Percentiles rank a stretch among this genome's conserved stretches.
Conservation (phyloP, 225 moss, liverwort and hornwort genomes). For the Thuidium tamariscinum region DNA sequence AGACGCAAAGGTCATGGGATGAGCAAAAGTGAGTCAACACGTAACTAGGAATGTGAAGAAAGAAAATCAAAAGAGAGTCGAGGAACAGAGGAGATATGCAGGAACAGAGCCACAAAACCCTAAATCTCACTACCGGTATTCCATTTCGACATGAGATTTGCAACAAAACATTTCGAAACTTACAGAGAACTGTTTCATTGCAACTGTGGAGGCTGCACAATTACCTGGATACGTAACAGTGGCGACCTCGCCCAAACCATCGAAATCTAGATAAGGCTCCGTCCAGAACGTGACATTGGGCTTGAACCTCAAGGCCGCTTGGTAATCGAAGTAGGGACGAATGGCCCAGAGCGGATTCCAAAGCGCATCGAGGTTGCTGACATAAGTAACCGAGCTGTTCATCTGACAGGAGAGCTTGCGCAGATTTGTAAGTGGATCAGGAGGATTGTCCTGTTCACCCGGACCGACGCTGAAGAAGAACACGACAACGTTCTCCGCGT, state of each 20-base stretch:
- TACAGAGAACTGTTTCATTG: neutral
- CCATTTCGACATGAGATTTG: neutral
- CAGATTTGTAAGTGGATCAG: constrained; percentile 16
- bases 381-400: constrained; percentile 24
- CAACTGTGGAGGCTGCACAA: neutral
- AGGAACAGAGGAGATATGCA: neutral
- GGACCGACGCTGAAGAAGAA: constrained; percentile 34
- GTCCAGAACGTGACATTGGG: constrained; percentile 30
- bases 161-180: neutral
- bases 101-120: neutral
- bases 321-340: constrained; percentile 36
- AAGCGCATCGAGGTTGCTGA: constrained; percentile 10
- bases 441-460: constrained; percentile 6
- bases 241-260: constrained; percentile 29
- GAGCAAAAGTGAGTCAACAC: neutral
- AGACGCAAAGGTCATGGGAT: neutral
- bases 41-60: neutral
- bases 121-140: neutral
- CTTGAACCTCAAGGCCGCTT: constrained; percentile 13
- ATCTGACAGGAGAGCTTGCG: constrained; percentile 23
- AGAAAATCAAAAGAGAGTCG: neutral
- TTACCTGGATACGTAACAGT: constrained; percentile 27
- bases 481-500: neutral
- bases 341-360: constrained; percentile 44
- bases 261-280: constrained; percentile 16